These are phyloP conservation scores for Leccinum uliginosum DNA, from an alignment of 768 basidiomycete genomes.

Conservation along the genomic window DNA sequence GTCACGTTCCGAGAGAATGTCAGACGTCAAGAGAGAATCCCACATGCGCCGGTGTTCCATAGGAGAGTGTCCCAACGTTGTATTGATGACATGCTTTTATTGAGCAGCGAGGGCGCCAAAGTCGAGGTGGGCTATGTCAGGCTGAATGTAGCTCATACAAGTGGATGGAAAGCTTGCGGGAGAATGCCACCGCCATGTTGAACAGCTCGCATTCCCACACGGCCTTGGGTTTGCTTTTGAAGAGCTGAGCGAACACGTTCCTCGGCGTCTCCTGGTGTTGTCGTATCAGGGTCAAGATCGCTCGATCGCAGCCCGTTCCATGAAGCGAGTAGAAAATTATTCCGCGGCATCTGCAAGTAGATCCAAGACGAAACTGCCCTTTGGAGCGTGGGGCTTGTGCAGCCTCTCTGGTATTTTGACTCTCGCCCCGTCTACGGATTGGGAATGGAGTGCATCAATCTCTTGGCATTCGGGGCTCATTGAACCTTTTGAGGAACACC, in stretches of 20 bases:
- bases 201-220: conserved; percentile 61
- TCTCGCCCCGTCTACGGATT: conserved; percentile 61
- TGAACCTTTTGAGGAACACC: conserved; percentile 50
- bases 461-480: conserved; percentile 65
- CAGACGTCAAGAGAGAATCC: conserved; percentile 61
- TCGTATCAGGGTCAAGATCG: conserved; percentile 19
- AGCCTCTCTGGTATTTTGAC: conserved; percentile 36
- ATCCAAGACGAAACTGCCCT: conserved; percentile 48
- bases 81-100: conserved; percentile 51
- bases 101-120: conserved; percentile 49
- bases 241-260: conserved; percentile 41
- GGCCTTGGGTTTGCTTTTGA: conserved; percentile 48
- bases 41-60: conserved; percentile 49
- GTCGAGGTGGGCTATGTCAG: conserved; percentile 49
- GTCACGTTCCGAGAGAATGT: conserved; percentile 49
- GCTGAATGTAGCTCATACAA: conserved; percentile 33
- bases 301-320: conserved; percentile 24
- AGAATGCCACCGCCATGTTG: conserved; percentile 44
- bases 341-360: conserved; percentile 44
- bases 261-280: conserved; percentile 35
- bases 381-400: conserved; percentile 40
- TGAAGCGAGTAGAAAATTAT: conserved; percentile 43
- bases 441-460: conserved; percentile 66
- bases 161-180: conserved; percentile 40
- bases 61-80: conserved; percentile 36